Base-by-base conservation (phyloP, 805 yeast species). In the Saccharomycopsis synnaedendra region DNA sequence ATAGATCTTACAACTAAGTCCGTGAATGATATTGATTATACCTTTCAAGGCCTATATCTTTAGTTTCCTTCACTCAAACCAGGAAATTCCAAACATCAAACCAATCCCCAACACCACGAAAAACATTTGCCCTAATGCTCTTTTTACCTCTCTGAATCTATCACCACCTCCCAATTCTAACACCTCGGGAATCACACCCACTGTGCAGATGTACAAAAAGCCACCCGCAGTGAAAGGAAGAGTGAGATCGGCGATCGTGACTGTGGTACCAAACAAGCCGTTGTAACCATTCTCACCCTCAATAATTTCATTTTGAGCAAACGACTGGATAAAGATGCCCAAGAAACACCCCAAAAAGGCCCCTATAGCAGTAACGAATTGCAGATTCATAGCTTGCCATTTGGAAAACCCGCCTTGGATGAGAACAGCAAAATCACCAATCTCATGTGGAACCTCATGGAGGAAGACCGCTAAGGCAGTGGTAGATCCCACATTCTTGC, bases 381-480 rank as follows among this genome's bases (percentile, higher is more conserved):
- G 89, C 0, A 85, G 77, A 46, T 69, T 70, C 71, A 81, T 69
- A 2, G 86, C 87, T 53, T 77, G 77, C 61, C 75, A 63, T 61
- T 78, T 78, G 27, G 84, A 68, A 54, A 79, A 74, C 0, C 90
- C 90, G 28, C 81, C 80, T 56, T 79, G 78, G 52, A 80, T 72
- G 51, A 84, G 65, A 30, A 84, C 65, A 0, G 88, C 89, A 63
- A 80, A 84, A 58, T 84, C 93, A 43, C 90, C 89, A 52, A 84
- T 74, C 58, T 82, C 87, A 59, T 84, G 93, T 4, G 93, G 93
- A 43, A 83, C 74, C 60, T 84, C 93, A 60, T 84, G 93, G 62
- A 80, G 73, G 52, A 82, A 71, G 32, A 83, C 80, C 1, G 89
- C 85, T 36, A 82, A 63, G 28, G 83, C 75, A 0, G 89, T 81